Base-by-base conservation (phyloP, 768 basidiomycete genomes). In the Lyophyllum decastes region DNA sequence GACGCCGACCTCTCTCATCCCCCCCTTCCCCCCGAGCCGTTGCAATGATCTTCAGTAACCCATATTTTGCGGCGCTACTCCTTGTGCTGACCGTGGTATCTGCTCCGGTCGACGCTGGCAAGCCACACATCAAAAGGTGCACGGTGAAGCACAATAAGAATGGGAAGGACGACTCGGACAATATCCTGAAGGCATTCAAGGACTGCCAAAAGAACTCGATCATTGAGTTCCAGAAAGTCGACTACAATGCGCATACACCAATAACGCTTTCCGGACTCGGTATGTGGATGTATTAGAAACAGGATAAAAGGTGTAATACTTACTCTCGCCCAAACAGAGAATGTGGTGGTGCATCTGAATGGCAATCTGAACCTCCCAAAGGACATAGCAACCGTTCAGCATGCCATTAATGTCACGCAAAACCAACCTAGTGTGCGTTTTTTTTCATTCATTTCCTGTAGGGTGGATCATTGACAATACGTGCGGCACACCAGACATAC, bases 301-400 rank as follows among this genome's bases (percentile, higher is more conserved):
- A 17, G 3, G 6, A 12, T 12, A 7, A 17, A 7, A 17, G 35
- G 3, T 12, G 14, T 38, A 4, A 4, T 4, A 17, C 27, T 47
- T 30, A 46, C 33, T 22, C 40, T 26, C 27, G 30, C 35, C 21
- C 14, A 14, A 34, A 16, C 56, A 75, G 75, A 68, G 48, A 76
- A 78, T 56, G 77, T 80, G n/a, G 70, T 73, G 8, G 71, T 81
- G 16, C 69, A 66, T 26, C 55, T 82, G 12, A 66, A 76, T 27
- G 79, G 79, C 8, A 82, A 80, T 60, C 61, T 81, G 26, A 65
- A 75, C 55, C 74, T 81, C 8, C 80, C 80, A 0, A 72, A 71
- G 35, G 75, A 79, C 60, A 74, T 81, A 17, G 65, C 75, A 4
- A 68, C 68, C 46, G 74, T 82, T 21, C 80, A 82, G 55, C 64